These are phyloP conservation scores for Blastobotrys proliferans DNA, from an alignment of 1,139 yeast genomes.

Conservation along the genomic window DNA sequence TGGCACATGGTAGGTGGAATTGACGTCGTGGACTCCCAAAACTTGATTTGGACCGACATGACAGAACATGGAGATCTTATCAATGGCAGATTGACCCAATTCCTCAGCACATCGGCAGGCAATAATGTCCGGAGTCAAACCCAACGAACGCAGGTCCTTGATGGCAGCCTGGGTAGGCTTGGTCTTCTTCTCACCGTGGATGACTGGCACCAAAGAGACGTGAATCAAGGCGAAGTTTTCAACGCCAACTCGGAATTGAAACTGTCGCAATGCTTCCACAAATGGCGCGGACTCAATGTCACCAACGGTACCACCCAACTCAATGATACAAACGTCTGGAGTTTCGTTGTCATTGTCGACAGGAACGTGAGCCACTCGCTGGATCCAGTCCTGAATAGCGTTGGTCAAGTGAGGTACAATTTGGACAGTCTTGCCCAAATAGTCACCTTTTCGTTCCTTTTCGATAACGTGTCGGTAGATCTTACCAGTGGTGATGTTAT, in stretches of 20 bases:
- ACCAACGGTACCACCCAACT: conserved; percentile 98
- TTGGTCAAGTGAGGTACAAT: conserved; percentile 97
- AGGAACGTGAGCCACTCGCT: conserved; percentile 83
- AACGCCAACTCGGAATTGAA: conserved; percentile 92
- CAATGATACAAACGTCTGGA: conserved; percentile 91
- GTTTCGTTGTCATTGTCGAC: conserved; percentile 88
- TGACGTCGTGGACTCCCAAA: conserved; percentile 93
- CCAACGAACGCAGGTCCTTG: conserved; percentile 90
- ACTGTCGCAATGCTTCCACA: conserved; percentile 97
- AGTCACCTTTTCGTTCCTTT: conserved; percentile 94
- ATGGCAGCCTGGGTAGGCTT: conserved; percentile 99
- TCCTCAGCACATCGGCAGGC: conserved; percentile 94
- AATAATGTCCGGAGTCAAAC: conserved; percentile 92
- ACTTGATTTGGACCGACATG: conserved; percentile 98
- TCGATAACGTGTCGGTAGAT: conserved; percentile 92
- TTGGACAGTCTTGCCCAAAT: conserved; percentile 98
- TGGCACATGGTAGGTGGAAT: conserved; percentile 97
- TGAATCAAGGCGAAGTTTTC: conserved; percentile 95
- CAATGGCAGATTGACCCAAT: conserved; percentile 78
- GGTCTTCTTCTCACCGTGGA: conserved; percentile 97
- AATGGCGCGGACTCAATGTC: conserved; percentile 99
- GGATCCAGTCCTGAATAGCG: conserved; percentile 98
- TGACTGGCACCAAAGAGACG: conserved; percentile 94
- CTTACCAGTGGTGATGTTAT: conserved; percentile 97
- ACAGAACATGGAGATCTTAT: conserved; percentile 97